Evolutionary conservation across 441 rosid species (phyloP).

Genomic region (Gossypium trilobum): DNA sequence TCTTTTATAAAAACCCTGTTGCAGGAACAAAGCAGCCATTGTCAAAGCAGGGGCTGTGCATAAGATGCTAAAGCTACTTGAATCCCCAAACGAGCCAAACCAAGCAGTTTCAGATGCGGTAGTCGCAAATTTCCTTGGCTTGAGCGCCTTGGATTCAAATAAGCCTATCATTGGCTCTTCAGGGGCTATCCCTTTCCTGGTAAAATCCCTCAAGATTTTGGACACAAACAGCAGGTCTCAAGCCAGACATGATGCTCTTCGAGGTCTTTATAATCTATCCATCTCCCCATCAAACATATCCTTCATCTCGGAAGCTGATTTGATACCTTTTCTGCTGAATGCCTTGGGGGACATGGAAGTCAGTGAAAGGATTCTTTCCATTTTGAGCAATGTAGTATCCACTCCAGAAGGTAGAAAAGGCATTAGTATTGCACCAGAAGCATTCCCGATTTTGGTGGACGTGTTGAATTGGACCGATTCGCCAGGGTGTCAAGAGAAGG

Average conservation of each 20-base stretch:
- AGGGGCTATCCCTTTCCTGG: slow-evolving; percentile 78
- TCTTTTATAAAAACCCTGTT: slow-evolving; percentile 8
- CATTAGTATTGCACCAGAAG: slow-evolving; percentile 45
- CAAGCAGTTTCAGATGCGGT: slow-evolving; percentile 67
- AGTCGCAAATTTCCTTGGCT: slow-evolving; percentile 81
- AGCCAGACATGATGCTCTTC: slow-evolving; percentile 71
- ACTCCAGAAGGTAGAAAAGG: slow-evolving; percentile 77
- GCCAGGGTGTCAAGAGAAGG: slow-evolving; percentile 90
- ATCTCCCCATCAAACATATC: slow-evolving; percentile 51
- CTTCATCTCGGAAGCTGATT: slow-evolving; percentile 49
- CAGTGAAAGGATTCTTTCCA: slow-evolving; percentile 70
- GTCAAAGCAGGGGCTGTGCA: slow-evolving; percentile 92
- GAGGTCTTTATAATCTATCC: slow-evolving; percentile 83
- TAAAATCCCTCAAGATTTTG: slow-evolving; percentile 39
- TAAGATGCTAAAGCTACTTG: slow-evolving; percentile 77
- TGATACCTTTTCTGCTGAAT: slow-evolving; percentile 49
- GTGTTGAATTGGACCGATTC: slow-evolving; percentile 86
- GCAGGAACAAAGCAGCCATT: slow-evolving; percentile 95
- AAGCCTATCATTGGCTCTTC: slow-evolving; percentile 89
- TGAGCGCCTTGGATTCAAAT: slow-evolving; percentile 81
- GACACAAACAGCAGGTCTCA: slow-evolving; percentile 39
- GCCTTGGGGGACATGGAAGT: slow-evolving; percentile 78
- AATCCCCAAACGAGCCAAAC: slow-evolving; percentile 39
- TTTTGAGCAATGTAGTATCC: slow-evolving; percentile 68
- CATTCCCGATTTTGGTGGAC: slow-evolving; percentile 69